A percentile compares a stretch with the other conserved stretches of the same genome.
These are phyloP conservation scores for Elsinoe arachidis DNA, from an alignment of 2,329 filamentous ascomycete species.

Conservation along the genomic window DNA sequence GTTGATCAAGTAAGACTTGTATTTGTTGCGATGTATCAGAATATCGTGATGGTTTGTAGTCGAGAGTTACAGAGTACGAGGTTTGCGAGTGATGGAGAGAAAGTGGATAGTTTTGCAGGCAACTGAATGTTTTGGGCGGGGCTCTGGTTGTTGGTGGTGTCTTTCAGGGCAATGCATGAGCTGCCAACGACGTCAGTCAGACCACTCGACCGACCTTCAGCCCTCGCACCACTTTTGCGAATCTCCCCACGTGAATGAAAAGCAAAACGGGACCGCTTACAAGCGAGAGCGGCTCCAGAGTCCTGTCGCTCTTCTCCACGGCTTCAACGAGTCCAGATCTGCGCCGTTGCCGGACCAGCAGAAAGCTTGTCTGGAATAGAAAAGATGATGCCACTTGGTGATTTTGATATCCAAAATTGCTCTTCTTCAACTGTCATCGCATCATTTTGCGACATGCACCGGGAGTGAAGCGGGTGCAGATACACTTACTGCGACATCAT, in stretches of 20 bases:
- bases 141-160: background rate
- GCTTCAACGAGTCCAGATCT: slow-evolving; percentile 1
- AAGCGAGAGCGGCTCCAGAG: background rate
- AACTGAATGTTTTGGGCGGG: background rate
- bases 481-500: no score
- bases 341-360: slow-evolving; percentile 7
- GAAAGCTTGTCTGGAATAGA: slow-evolving; percentile 1
- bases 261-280: background rate
- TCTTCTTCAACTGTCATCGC: background rate
- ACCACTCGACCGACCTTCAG: background rate
- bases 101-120: background rate
- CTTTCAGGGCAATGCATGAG: background rate
- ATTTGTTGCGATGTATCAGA: background rate
- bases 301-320: background rate
- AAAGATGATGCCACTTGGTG: slow-evolving; percentile 8
- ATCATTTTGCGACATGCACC: background rate
- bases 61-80: background rate
- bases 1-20: no score
- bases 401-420: background rate
- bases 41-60: background rate
- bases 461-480: background rate
- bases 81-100: background rate
- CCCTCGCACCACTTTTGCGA: background rate
- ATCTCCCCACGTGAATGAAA: slow-evolving; percentile 5
- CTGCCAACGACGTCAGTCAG: slow-evolving; percentile 7